phyloP scores from a whole-genome alignment of 345 rosid genomes.

The Lepidium africanum region DNA sequence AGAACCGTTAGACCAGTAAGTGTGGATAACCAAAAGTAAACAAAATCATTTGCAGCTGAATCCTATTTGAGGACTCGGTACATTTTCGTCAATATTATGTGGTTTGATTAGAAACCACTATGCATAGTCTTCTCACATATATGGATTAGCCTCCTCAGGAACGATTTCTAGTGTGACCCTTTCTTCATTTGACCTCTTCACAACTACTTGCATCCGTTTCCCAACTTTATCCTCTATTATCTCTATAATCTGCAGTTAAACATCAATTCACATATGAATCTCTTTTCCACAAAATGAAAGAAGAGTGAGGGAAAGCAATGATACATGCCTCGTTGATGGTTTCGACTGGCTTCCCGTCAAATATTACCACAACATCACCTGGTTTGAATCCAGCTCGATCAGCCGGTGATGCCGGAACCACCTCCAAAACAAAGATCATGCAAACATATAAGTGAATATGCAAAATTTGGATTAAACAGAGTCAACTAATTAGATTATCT shows the following conservation, averaged over 20 bases:
- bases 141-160: conserved; percentile 80
- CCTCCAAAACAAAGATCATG: conserved; percentile 32
- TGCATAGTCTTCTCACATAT: conserved; percentile 18
- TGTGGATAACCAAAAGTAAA: not conserved
- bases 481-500: not conserved
- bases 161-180: conserved; percentile 39
- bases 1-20: not conserved
- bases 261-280: not conserved
- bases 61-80: not conserved
- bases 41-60: not conserved
- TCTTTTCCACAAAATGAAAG: not conserved
- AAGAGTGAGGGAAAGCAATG: not conserved
- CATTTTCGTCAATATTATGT: not conserved
- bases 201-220: conserved; percentile 42
- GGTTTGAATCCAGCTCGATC: conserved; percentile 80
- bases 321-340: conserved; percentile 62
- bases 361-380: conserved; percentile 71
- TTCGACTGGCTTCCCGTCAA: conserved; percentile 68
- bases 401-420: conserved; percentile 86
- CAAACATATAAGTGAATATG: not conserved
- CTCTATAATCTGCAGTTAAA: conserved; percentile 47
- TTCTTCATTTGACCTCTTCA: conserved; percentile 51
- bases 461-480: not conserved
- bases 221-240: conserved; percentile 67
- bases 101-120: not conserved